These are phyloP conservation scores for Pelargonium citronellum DNA, from an alignment of 441 rosid genomes.

Conservation along the genomic window DNA sequence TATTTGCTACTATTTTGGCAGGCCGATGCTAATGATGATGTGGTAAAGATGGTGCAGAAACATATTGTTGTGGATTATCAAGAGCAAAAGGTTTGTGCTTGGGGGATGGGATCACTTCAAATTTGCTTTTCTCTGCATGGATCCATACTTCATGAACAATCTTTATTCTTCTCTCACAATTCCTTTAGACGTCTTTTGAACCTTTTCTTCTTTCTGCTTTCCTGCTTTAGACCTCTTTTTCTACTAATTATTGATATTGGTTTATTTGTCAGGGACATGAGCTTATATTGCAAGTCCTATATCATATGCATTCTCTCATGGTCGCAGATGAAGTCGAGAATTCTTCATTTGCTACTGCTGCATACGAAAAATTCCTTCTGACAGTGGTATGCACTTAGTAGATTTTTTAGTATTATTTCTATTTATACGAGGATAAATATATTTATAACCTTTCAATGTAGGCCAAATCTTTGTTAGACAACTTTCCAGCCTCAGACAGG, in stretches of 20 bases:
- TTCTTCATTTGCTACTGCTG: constrained; percentile 39
- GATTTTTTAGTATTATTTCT: constrained; percentile 15
- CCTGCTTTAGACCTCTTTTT: constrained; percentile 12
- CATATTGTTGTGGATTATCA: constrained; percentile 67
- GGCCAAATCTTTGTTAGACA: constrained; percentile 82
- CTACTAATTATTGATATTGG: constrained; percentile 17
- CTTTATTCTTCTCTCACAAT: constrained; percentile 9
- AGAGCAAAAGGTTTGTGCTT: constrained; percentile 65
- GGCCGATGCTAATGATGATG: constrained; percentile 78
- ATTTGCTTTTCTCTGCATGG: not conserved
- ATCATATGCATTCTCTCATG: constrained; percentile 73
- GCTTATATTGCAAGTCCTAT: constrained; percentile 75
- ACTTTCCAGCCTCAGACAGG: constrained; percentile 94
- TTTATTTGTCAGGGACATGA: constrained; percentile 79
- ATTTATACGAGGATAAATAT: constrained; percentile 28
- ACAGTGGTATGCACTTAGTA: constrained; percentile 58
- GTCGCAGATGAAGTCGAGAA: constrained; percentile 42
- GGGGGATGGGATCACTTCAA: not conserved
- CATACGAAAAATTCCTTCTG: constrained; percentile 81
- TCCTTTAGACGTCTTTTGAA: constrained; percentile 11
- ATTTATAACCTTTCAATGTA: constrained; percentile 35
- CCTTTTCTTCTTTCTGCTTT: not conserved
- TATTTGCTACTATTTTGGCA: constrained; percentile 27
- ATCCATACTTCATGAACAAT: not conserved
- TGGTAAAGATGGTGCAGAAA: constrained; percentile 60